Percentiles rank a stretch among this genome's conserved stretches.
These are phyloP conservation scores for Camelina neglecta DNA, from an alignment of 345 rosid species.

Conservation along the genomic window DNA sequence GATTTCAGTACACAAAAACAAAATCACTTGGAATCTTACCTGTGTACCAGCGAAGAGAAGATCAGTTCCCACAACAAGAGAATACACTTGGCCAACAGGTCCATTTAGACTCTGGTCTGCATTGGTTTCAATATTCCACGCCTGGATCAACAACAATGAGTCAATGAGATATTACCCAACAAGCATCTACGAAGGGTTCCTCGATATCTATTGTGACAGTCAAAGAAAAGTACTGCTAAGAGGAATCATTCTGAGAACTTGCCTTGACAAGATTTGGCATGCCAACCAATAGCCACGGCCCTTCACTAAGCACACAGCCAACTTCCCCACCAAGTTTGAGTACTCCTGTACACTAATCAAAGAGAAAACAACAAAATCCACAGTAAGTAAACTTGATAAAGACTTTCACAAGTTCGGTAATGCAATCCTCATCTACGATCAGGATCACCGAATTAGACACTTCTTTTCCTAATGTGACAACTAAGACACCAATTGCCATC, in stretches of 20 bases:
- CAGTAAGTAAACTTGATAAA: constrained; percentile 9
- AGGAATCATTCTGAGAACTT: constrained; percentile 25
- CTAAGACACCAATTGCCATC: not conserved
- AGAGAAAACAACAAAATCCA: constrained; percentile 18
- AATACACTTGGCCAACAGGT: constrained; percentile 93
- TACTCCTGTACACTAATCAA: constrained; percentile 65
- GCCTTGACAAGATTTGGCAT: constrained; percentile 88
- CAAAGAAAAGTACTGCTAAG: not conserved
- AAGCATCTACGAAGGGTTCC: not conserved
- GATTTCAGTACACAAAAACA: not conserved
- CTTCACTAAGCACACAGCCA: constrained; percentile 93
- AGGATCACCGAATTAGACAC: not conserved
- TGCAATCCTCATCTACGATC: not conserved
- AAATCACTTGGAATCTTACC: constrained; percentile 48
- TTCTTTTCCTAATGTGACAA: not conserved
- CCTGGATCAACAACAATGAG: constrained; percentile 28
- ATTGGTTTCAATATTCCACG: constrained; percentile 79
- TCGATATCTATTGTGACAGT: not conserved
- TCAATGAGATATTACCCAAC: not conserved
- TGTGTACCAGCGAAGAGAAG: constrained; percentile 92
- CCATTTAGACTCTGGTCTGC: constrained; percentile 80
- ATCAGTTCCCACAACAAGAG: constrained; percentile 81
- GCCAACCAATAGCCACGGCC: constrained; percentile 96
- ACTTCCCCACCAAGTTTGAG: constrained; percentile 81
- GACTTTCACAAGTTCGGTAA: constrained; percentile 6